These are phyloP conservation scores for Asterionellopsis glacialis DNA, from an alignment of 108 stramenopile species.

Conservation along the genomic window DNA sequence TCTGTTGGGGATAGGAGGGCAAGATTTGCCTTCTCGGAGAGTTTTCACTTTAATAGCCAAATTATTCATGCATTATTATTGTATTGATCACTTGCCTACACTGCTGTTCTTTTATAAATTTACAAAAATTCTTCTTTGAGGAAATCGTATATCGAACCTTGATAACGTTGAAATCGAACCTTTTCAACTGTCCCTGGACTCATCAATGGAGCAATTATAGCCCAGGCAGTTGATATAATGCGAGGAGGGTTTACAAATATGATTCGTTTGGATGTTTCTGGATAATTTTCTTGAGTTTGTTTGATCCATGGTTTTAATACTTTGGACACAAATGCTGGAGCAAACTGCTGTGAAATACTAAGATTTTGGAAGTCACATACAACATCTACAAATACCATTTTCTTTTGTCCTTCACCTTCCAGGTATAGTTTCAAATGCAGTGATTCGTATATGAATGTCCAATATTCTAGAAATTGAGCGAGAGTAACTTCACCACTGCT, in stretches of 20 bases:
- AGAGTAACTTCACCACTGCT: conserved; percentile 8
- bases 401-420: conserved; percentile 5
- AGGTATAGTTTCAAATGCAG: conserved; percentile 23
- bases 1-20: no score
- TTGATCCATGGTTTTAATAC: conserved; percentile 30
- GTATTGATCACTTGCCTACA: no score
- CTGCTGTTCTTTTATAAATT: no score
- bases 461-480: conserved; percentile 25
- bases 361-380: conserved; percentile 20
- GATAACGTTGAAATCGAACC: conserved; percentile 13
- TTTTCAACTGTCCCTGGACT: conserved; percentile 28
- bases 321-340: conserved; percentile 21
- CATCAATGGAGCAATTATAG: conserved; percentile 26
- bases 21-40: no score
- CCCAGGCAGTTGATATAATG: conserved; percentile 24
- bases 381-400: conserved; percentile 27
- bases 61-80: no score
- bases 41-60: no score
- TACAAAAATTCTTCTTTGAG: not conserved
- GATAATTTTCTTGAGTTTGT: conserved; percentile 31
- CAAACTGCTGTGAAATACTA: conserved; percentile 21
- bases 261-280: conserved; percentile 30
- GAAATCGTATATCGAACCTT: conserved; percentile 15
- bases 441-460: conserved; percentile 28
- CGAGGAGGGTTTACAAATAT: conserved; percentile 22